Evolutionary conservation across 1,284 basidiomycete species (phyloP), one percentile per base, ranked within the genome.

Genomic region (Apiotrichum domesticum): DNA sequence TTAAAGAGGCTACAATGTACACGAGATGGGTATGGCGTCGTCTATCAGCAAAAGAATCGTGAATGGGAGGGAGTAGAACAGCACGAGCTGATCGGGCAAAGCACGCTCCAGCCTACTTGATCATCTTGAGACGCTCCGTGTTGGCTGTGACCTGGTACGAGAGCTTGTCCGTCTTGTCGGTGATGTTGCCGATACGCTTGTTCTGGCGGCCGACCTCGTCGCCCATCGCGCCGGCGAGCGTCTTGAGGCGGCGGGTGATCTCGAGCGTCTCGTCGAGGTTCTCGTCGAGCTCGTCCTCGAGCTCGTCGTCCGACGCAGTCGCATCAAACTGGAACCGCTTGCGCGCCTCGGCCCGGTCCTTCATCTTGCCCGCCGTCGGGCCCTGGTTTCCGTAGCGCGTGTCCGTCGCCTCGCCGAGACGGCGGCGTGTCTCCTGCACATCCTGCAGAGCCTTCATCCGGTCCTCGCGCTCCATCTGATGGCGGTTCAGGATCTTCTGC

Each of bases 291-390:
- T 94, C 82, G 61, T 83, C 80, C 66, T 84, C 83, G 49, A 84
- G 70, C 77, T 97, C 93, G 69, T 98, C 94, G 70, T 99, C 96
- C n/a, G 88, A 92, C 14, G 83, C 89, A 40, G 86, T 89, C n/a
- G 86, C 86, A 65, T 98, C 95, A 67, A 98, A 98, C 75, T 98
- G 94, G 75, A 86, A 98, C 34, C 89, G 83, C 69, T 58, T 50
- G 56, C 62, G 62, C 46, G 37, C 44, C 46, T 51, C 56, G 45
- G 49, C 48, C 29, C 62, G 62, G 4, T 43, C 35, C 35, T 44
- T 45, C 54, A 48, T 32, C 14, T 29, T 35, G 35, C 46, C 52
- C 4, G 34, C 44, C 6, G 43, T 41, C 4, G 35, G 7, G 15
- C 43, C 29, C 14, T 42, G 40, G 32, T 34, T 33, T 7, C 21